These are phyloP conservation scores for Fusarium xylarioides DNA, from an alignment of 2,329 filamentous ascomycete species.

Conservation along the genomic window DNA sequence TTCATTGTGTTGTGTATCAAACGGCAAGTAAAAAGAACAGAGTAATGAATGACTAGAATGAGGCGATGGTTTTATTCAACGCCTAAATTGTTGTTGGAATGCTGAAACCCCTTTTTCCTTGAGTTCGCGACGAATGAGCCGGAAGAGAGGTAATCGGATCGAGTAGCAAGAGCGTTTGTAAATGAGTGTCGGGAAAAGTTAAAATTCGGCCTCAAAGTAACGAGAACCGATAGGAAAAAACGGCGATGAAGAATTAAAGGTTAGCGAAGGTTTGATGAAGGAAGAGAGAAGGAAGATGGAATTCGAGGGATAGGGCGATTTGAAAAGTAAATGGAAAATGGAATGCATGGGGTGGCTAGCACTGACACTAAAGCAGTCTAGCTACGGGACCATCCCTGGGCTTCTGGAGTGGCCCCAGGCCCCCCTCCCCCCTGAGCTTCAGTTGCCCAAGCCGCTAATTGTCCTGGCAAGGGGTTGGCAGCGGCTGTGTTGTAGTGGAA, in stretches of 20 bases:
- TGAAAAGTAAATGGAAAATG: slow-evolving; percentile 37
- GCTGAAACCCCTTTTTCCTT: slow-evolving; percentile 25
- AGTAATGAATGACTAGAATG: slow-evolving; percentile 34
- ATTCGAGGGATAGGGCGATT: slow-evolving; percentile 31
- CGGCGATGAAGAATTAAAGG: slow-evolving; percentile 38
- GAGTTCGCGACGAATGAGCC: slow-evolving; percentile 17
- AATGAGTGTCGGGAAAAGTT: slow-evolving; percentile 47
- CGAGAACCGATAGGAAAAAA: slow-evolving; percentile 38
- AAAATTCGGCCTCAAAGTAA: slow-evolving; percentile 37
- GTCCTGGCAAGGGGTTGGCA: slow-evolving; percentile 26
- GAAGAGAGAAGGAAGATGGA: slow-evolving; percentile 22
- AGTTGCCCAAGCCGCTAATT: slow-evolving; percentile 30
- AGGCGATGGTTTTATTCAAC: slow-evolving; percentile 18
- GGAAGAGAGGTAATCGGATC: slow-evolving; percentile 16
- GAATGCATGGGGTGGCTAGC: slow-evolving; percentile 17
- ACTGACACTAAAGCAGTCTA: background rate
- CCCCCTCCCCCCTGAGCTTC: slow-evolving; percentile 15
- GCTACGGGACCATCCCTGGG: slow-evolving; percentile 18
- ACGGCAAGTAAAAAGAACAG: slow-evolving; percentile 27
- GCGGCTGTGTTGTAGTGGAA: slow-evolving; percentile 19
- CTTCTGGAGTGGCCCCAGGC: slow-evolving; percentile 3
- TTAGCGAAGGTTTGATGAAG: slow-evolving; percentile 38
- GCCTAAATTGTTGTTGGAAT: slow-evolving; percentile 24
- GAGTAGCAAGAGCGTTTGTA: slow-evolving; percentile 23
- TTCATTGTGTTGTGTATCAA: slow-evolving; percentile 45